phyloP scores from a whole-genome alignment of 2,329 filamentous ascomycete species.

The Onygenales sp. region DNA sequence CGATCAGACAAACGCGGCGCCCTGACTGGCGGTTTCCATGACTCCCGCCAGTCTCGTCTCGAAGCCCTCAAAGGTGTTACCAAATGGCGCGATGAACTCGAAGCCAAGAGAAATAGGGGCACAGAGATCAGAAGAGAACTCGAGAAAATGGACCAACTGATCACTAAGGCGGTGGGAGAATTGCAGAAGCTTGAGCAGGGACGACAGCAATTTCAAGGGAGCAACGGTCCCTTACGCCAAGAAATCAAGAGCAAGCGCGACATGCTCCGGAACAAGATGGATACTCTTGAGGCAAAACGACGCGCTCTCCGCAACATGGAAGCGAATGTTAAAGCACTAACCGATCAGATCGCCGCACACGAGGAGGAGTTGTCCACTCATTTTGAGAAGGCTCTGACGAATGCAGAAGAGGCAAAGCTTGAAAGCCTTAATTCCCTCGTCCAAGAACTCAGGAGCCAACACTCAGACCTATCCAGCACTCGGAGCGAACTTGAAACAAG shows the following conservation, averaged over 20 bases:
- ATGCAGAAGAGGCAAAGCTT: constrained; percentile 72
- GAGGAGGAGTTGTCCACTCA: constrained; percentile 73
- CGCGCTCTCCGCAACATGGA: constrained; percentile 57
- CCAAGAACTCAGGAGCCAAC: constrained; percentile 65
- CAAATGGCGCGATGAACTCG: constrained; percentile 65
- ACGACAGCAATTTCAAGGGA: constrained; percentile 66
- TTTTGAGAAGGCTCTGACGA: constrained; percentile 82
- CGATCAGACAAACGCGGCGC: constrained; percentile 91
- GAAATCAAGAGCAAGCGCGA: constrained; percentile 68
- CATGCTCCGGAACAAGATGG: constrained; percentile 63
- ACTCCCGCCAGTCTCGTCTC: constrained; percentile 76
- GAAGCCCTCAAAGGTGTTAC: constrained; percentile 69
- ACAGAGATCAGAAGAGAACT: constrained; percentile 59
- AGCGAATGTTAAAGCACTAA: constrained; percentile 63
- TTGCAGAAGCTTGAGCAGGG: constrained; percentile 74
- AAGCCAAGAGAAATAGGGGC: constrained; percentile 55
- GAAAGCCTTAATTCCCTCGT: constrained; percentile 60
- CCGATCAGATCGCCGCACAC: constrained; percentile 65
- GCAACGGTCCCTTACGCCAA: constrained; percentile 68
- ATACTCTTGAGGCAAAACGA: constrained; percentile 64
- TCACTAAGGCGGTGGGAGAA: constrained; percentile 77
- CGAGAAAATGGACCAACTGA: constrained; percentile 74
- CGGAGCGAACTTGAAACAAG: constrained; percentile 69
- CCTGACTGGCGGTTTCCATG: constrained; percentile 88
- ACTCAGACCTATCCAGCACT: constrained; percentile 62